phyloP scores from a whole-genome alignment of 345 rosid species.

The Eucalyptus microcorys region DNA sequence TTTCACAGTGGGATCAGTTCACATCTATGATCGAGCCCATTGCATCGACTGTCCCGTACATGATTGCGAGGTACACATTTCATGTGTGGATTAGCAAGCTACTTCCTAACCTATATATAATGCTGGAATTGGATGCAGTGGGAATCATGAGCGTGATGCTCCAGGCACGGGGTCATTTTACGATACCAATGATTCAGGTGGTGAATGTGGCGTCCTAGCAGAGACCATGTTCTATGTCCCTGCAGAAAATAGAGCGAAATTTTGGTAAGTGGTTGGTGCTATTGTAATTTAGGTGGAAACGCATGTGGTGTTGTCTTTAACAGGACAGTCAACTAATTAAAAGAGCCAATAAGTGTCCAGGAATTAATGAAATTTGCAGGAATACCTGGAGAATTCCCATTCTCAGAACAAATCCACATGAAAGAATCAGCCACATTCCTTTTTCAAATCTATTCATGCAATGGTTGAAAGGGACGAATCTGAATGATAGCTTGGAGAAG shows the following conservation, averaged over 20 bases:
- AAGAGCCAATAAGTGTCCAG: not conserved
- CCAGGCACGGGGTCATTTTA: slow-evolving; percentile 58
- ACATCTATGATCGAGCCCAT: slow-evolving; percentile 75
- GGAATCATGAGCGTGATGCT: slow-evolving; percentile 74
- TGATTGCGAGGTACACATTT: slow-evolving; percentile 45
- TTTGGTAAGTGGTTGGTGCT: slow-evolving; percentile 22
- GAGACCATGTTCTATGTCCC: slow-evolving; percentile 42
- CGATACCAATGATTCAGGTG: slow-evolving; percentile 28
- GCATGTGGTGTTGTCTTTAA: not conserved
- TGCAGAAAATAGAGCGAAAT: slow-evolving; percentile 46
- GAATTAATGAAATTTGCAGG: not conserved
- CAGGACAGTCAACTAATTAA: not conserved
- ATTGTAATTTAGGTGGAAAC: not conserved
- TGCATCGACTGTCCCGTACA: slow-evolving; percentile 55
- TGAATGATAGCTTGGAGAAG: slow-evolving; percentile 8
- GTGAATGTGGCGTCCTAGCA: slow-evolving; percentile 45
- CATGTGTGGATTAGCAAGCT: not conserved
- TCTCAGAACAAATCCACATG: not conserved
- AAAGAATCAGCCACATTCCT: not conserved
- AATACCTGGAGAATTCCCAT: not conserved
- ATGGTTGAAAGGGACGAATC: not conserved
- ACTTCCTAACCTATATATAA: not conserved
- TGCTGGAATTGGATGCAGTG: slow-evolving; percentile 19
- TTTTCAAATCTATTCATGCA: not conserved
- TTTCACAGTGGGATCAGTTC: slow-evolving; percentile 87